Conservation (phyloP, 2,329 filamentous ascomycete species). For the Colletotrichum sp. region DNA sequence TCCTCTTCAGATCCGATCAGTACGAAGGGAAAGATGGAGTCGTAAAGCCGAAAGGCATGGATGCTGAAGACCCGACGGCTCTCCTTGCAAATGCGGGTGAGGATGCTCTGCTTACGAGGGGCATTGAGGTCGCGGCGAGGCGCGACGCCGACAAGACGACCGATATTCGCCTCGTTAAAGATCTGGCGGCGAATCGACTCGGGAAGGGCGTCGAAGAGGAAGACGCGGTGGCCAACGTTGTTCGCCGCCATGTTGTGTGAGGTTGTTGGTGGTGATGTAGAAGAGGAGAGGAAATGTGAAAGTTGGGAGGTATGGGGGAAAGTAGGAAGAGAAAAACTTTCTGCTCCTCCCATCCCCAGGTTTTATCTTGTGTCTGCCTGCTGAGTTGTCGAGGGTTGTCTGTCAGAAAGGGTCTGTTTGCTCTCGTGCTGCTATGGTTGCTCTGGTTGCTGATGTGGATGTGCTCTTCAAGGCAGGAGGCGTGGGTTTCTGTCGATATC, state of each 20-base stretch:
- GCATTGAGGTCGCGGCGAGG: background rate
- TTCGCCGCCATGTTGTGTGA: background rate
- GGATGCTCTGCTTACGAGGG: background rate
- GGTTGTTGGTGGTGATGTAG: background rate
- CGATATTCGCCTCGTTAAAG: background rate
- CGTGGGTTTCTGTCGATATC: background rate
- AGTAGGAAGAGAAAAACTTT: background rate
- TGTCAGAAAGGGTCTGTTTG: background rate
- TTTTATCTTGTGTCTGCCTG: background rate
- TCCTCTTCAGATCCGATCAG: background rate
- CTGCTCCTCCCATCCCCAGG: background rate
- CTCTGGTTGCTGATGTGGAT: background rate
- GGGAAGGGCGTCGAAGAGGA: background rate
- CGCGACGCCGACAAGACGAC: background rate
- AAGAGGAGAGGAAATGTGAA: background rate
- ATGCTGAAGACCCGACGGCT: background rate
- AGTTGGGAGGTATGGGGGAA: background rate
- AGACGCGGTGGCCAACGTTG: background rate
- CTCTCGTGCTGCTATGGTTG: background rate
- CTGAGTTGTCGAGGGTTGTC: background rate
- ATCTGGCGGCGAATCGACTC: background rate
- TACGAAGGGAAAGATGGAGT: background rate
- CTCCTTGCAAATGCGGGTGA: background rate
- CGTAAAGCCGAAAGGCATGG: background rate
- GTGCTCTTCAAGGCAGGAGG: background rate